Evolutionary conservation across 768 basidiomycete genomes (phyloP), one percentile per base, ranked within the genome.

Genomic region (Lactarius quietus): DNA sequence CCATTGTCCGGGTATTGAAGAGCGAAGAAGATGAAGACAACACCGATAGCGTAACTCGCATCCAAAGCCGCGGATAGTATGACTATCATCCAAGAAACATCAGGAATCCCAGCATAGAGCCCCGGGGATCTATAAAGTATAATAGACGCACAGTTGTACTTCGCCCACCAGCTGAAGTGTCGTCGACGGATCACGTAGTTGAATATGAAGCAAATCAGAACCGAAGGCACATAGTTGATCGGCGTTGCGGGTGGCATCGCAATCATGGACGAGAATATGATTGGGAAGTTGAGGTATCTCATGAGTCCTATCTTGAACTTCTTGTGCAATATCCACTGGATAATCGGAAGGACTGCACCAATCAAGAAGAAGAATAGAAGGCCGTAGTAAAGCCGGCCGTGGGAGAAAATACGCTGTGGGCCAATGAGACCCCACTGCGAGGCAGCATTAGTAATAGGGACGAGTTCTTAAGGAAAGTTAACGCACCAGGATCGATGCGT

Each of bases 361-460:
- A 90, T 71, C 63, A 92, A 82, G 88, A 94, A 94, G 79, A 90
- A 92, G 73, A 85, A 86, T 3, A 82, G 72, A 23, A 92, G 80
- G 6, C 77, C 60, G 65, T 38, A 57, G 39, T 20, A 23, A 12
- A 29, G 39, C 6, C n/a, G 26, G 20, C 15, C 68, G 36, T 38
- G 23, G 41, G 57, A n/a, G n/a, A n/a, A n/a, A n/a, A n/a, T n/a
- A n/a, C n/a, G n/a, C n/a, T n/a, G n/a, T n/a, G n/a, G n/a, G 20
- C 38, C 57, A 9, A 58, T 41, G 26, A 58, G 45, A 28, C 29
- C 64, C 53, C 58, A 65, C 64, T 51, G 18, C 52, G 23, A 51
- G 36, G 9, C 2, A 51, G 7, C 6, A 35, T 64, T 17, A 57
- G 23, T 14, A n/a, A n/a, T n/a, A 6, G 10, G 15, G 15, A 3